phyloP scores from a whole-genome alignment of 495 filamentous ascomycete species.

The Penicillium daleae region DNA sequence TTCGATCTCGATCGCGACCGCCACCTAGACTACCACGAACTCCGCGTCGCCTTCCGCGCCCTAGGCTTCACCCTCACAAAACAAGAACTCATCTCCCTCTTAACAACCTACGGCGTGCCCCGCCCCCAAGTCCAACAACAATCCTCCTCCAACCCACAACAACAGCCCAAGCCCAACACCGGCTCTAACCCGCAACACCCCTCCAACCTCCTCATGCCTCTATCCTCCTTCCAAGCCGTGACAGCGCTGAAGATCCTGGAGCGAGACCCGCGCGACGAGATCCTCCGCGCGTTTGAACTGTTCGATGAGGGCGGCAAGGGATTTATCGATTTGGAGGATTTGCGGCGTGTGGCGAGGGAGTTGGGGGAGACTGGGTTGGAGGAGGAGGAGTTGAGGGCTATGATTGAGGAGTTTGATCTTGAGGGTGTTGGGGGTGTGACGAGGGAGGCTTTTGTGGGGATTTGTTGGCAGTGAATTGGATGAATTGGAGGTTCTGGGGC shows the following conservation, averaged over 20 bases:
- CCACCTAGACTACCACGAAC: constrained; percentile 94
- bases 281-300: constrained; percentile 84
- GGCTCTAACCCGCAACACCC: constrained; percentile 49
- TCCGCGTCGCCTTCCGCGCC: constrained; percentile 96
- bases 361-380: constrained; percentile 85
- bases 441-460: constrained; percentile 85
- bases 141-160: constrained; percentile 34
- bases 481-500: too few relatives aligned
- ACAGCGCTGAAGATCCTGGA: constrained; percentile 78
- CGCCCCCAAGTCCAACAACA: constrained; percentile 52
- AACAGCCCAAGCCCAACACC: constrained; percentile 19
- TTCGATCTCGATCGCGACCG: constrained; percentile 97
- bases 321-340: constrained; percentile 81
- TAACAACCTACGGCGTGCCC: constrained; percentile 72
- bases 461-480: constrained; percentile 71
- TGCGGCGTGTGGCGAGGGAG: constrained; percentile 85
- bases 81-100: constrained; percentile 73
- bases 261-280: constrained; percentile 89
- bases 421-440: constrained; percentile 89
- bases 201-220: constrained; percentile 67
- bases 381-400: constrained; percentile 88
- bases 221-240: constrained; percentile 74
- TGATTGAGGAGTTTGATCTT: constrained; percentile 99
- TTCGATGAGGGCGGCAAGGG: constrained; percentile 85
- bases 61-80: constrained; percentile 91